Evolutionary conservation across 331 rosid species (phyloP).

Genomic region (Ulmus americana): DNA sequence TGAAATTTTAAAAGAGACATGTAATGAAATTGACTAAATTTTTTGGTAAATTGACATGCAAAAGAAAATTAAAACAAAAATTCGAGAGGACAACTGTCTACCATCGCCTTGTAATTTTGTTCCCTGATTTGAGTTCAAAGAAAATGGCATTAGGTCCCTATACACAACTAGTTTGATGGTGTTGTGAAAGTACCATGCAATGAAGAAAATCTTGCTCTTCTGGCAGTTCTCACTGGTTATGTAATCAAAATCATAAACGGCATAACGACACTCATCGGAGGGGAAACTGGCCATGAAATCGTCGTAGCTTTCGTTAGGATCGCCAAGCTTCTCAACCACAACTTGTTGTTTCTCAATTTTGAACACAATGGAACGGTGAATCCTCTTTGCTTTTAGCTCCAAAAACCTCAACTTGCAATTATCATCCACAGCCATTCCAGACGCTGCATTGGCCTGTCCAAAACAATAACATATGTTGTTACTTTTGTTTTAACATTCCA

Average conservation of each 20-base stretch:
- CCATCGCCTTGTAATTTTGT: too few species aligned
- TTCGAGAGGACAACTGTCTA: too few species aligned
- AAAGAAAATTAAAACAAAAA: too few species aligned
- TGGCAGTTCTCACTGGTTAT: conserved; percentile 74
- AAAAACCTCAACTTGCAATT: conserved; percentile 73
- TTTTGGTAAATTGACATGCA: too few species aligned
- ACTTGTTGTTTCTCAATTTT: conserved; percentile 62
- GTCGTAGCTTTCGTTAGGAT: conserved; percentile 38
- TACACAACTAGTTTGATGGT: too few species aligned
- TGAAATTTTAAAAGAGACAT: too few species aligned
- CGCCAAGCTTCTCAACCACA: conserved; percentile 66
- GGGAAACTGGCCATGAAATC: conserved; percentile 76
- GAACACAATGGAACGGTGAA: conserved; percentile 61
- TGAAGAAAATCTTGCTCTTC: conserved; percentile 88
- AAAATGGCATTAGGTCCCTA: too few species aligned
- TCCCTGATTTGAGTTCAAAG: too few species aligned
- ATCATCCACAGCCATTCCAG: conserved; percentile 84
- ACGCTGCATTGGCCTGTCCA: conserved; percentile 72
- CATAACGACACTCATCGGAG: conserved; percentile 74
- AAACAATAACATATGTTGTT: neutral
- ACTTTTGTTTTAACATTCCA: too few species aligned
- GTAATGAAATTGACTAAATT: too few species aligned
- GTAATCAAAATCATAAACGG: conserved; percentile 77
- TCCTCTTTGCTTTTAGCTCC: conserved; percentile 70
- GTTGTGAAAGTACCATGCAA: conserved; percentile 52